These are phyloP conservation scores for Epipyxis sp. DNA, from an alignment of 108 stramenopile species.

Conservation along the genomic window DNA sequence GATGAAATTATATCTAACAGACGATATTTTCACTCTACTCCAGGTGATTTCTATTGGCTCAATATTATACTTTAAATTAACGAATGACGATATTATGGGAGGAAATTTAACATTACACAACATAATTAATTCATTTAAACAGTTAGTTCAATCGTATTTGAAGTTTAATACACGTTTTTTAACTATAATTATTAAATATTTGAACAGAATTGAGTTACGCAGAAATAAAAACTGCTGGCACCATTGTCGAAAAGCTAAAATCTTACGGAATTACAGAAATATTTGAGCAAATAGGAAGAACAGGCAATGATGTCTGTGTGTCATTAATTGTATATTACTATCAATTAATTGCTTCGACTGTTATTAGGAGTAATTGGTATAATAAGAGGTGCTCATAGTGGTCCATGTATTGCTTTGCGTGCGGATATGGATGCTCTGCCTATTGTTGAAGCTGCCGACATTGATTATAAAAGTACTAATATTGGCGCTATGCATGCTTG, in stretches of 20 bases:
- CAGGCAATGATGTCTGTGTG: too few relatives aligned
- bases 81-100: too few relatives aligned
- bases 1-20: not conserved
- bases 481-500: slow-evolving; percentile 84
- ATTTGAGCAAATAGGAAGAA: slow-evolving; percentile 29
- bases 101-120: too few relatives aligned
- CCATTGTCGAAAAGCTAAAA: slow-evolving; percentile 16
- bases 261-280: slow-evolving; percentile 28
- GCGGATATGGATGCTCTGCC: slow-evolving; percentile 93
- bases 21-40: slow-evolving; percentile 4
- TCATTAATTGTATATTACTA: too few relatives aligned
- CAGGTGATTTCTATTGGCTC: too few relatives aligned
- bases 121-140: too few relatives aligned
- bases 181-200: too few relatives aligned
- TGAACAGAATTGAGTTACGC: slow-evolving; percentile 33
- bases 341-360: too few relatives aligned
- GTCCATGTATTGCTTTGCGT: slow-evolving; percentile 52
- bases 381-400: slow-evolving; percentile 18
- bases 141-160: too few relatives aligned
- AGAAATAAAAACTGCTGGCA: slow-evolving; percentile 27
- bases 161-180: too few relatives aligned
- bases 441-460: slow-evolving; percentile 65
- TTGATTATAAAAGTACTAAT: slow-evolving; percentile 55
- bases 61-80: too few relatives aligned
- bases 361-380: slow-evolving; percentile 35